phyloP scores from a whole-genome alignment of 768 basidiomycete genomes.

The Asterophora lycoperdoides region DNA sequence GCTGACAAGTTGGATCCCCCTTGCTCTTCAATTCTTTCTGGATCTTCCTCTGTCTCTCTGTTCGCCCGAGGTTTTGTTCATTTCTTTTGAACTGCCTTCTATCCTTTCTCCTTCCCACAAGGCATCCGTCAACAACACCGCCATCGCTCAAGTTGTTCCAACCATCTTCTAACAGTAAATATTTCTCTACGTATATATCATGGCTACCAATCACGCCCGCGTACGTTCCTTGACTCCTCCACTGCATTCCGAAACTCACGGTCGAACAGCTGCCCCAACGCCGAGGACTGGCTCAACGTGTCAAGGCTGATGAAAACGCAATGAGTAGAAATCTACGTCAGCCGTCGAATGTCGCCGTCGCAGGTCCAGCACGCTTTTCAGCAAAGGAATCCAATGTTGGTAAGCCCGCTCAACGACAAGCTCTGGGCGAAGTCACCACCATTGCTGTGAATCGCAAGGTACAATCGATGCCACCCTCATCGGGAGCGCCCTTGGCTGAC shows the following conservation, averaged over 20 bases:
- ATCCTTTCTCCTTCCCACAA: conserved; percentile 27
- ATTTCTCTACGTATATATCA: conserved; percentile 29
- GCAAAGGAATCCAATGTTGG: conserved; percentile 41
- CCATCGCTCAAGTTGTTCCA: conserved; percentile 14
- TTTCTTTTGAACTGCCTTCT: conserved; percentile 20
- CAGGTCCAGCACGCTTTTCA: conserved; percentile 48
- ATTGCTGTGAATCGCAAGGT: conserved; percentile 78
- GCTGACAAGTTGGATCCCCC: conserved; percentile 33
- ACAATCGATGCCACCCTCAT: conserved; percentile 23
- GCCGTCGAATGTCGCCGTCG: conserved; percentile 42
- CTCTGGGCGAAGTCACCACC: conserved; percentile 77
- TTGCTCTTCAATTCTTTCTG: conserved; percentile 23
- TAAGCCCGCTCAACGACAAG: conserved; percentile 63
- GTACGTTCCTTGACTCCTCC: conserved; percentile 35
- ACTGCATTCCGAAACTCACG: conserved; percentile 12
- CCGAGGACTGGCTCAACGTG: conserved; percentile 60
- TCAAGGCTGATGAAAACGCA: conserved; percentile 77
- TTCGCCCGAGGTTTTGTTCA: conserved; percentile 16
- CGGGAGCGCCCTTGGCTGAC: conserved; percentile 12
- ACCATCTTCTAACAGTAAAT: conserved; percentile 23
- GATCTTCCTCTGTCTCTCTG: conserved; percentile 20
- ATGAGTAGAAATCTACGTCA: conserved; percentile 64
- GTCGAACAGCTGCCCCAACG: conserved; percentile 58
- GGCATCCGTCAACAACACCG: conserved; percentile 14
- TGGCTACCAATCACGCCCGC: conserved; percentile 61